These are phyloP conservation scores for Fragilariopsis cylindrus DNA, from an alignment of 108 stramenopile species.

Conservation along the genomic window DNA sequence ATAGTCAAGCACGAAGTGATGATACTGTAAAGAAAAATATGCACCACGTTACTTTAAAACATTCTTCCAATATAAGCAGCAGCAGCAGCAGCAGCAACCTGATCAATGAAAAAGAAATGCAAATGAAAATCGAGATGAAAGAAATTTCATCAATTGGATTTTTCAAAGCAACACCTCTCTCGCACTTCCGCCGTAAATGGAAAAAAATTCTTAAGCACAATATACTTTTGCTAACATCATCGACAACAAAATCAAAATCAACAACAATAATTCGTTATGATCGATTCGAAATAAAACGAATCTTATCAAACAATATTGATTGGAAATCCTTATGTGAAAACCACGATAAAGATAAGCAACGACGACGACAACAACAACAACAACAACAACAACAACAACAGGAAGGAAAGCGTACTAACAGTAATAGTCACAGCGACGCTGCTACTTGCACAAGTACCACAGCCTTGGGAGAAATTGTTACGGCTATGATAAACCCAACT, in stretches of 20 bases:
- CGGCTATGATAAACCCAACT: background rate
- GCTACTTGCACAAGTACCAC: background rate
- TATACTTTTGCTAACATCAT: background rate
- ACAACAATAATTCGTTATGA: background rate
- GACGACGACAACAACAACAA: background rate
- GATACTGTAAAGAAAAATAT: too few relatives aligned
- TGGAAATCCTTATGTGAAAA: constrained; percentile 5
- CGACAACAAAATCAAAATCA: background rate
- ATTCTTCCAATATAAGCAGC: too few relatives aligned
- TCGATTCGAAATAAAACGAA: background rate
- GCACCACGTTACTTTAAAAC: too few relatives aligned
- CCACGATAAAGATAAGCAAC: constrained; percentile 1
- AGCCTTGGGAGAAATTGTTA: background rate
- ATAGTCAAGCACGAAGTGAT: too few relatives aligned
- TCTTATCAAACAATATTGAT: constrained; percentile 4
- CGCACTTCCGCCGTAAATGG: background rate
- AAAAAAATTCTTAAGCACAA: background rate
- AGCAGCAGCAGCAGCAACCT: too few relatives aligned
- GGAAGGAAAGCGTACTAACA: background rate
- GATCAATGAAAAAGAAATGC: background rate
- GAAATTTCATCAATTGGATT: constrained; percentile 2
- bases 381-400: too few relatives aligned
- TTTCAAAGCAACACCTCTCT: background rate
- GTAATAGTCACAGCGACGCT: background rate
- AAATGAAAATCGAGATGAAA: background rate